phyloP scores from a whole-genome alignment of 1,284 basidiomycete species.

The Rhodotorula sp. region DNA sequence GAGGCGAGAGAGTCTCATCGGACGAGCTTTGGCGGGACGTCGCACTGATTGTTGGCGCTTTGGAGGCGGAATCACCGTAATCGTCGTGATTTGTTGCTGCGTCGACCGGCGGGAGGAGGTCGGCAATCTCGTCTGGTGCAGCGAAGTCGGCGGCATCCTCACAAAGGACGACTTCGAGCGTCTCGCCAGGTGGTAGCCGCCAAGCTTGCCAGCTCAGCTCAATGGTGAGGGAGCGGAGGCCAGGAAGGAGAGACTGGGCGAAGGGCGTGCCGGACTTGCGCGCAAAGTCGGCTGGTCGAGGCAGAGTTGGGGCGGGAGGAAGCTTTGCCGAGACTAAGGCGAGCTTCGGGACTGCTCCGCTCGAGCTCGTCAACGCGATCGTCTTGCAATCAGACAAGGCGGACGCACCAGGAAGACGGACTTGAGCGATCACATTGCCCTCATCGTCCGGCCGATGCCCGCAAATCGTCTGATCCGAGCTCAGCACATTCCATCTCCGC shows the following conservation, averaged over 20 bases:
- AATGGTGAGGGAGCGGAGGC: constrained; percentile 12
- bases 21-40: too few species aligned
- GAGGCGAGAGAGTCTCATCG: too few species aligned
- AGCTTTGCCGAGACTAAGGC: not conserved
- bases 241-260: not conserved
- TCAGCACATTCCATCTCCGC: not conserved
- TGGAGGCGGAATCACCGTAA: too few species aligned
- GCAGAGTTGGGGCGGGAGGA: not conserved
- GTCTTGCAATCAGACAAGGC: not conserved
- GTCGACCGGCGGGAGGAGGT: too few species aligned
- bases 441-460: not conserved
- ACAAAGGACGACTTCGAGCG: not conserved
- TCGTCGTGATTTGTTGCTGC: too few species aligned
- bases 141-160: too few species aligned
- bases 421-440: not conserved
- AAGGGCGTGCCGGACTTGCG: not conserved
- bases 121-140: too few species aligned
- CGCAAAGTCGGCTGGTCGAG: not conserved
- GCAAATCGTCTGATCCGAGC: not conserved
- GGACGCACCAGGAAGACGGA: not conserved
- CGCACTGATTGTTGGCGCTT: too few species aligned
- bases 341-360: not conserved
- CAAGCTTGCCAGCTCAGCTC: constrained; percentile 1
- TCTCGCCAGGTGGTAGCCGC: not conserved
- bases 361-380: not conserved